Percentiles rank a stretch among this genome's conserved stretches.
Evolutionary conservation across 345 rosid species (phyloP).

Genomic region (Citrus hindsii): DNA sequence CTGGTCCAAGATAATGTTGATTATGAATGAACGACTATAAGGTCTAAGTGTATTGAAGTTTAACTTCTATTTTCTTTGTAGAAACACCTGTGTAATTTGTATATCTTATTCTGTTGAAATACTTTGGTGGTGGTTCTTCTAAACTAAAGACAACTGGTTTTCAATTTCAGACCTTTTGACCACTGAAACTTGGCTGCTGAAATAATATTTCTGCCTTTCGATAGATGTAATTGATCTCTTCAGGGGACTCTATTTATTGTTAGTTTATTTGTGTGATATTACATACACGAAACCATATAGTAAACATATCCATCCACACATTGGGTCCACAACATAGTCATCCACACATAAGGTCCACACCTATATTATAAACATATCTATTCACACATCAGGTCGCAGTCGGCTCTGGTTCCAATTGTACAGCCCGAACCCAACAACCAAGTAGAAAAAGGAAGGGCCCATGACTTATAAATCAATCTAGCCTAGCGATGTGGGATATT

Average conservation of each 20-base stretch:
- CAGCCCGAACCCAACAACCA: too few species aligned
- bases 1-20: constrained; percentile 70
- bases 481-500: too few species aligned
- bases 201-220: neutral
- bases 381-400: too few species aligned
- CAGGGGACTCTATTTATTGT: neutral
- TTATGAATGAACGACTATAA: constrained; percentile 1
- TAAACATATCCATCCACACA: too few species aligned
- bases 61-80: neutral
- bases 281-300: too few species aligned
- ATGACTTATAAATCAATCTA: too few species aligned
- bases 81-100: neutral
- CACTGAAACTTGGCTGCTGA: neutral
- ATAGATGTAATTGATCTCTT: neutral
- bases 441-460: too few species aligned
- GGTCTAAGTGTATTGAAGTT: neutral
- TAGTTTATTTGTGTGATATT: too few species aligned
- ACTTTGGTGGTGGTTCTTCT: neutral
- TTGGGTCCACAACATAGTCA: too few species aligned
- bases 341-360: too few species aligned
- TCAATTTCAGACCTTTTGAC: neutral
- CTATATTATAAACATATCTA: too few species aligned
- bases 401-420: too few species aligned
- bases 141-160: neutral
- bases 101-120: neutral